Evolutionary conservation across 228 moss, liverwort and hornwort species (phyloP).

Genomic region (Sphagnum fallax): DNA sequence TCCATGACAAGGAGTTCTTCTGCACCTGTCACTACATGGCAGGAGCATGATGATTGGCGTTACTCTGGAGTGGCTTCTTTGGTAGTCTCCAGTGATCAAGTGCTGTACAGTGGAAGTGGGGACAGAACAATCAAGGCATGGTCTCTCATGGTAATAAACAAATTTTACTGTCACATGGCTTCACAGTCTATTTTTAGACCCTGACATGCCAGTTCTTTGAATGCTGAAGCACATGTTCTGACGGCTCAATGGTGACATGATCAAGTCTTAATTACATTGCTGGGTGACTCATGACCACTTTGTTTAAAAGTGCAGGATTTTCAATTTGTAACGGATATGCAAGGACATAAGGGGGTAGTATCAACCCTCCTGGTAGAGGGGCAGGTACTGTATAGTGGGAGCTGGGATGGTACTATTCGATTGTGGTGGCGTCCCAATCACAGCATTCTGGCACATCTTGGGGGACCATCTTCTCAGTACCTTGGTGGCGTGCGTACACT

Average conservation of each 20-base stretch:
- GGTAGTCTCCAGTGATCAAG: conserved; percentile 55
- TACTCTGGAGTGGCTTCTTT: conserved; percentile 81
- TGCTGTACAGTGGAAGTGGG: conserved; percentile 89
- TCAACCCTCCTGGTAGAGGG: conserved; percentile 74
- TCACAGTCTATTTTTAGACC: too few species aligned
- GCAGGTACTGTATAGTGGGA: conserved; percentile 85
- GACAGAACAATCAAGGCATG: conserved; percentile 91
- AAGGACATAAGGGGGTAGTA: conserved; percentile 72
- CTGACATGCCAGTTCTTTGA: too few species aligned
- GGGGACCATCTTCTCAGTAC: conserved; percentile 21
- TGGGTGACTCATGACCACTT: too few species aligned
- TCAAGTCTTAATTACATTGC: too few species aligned
- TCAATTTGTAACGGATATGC: conserved; percentile 50
- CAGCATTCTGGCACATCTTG: conserved; percentile 54
- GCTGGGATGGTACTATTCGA: conserved; percentile 91
- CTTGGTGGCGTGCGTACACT: conserved; percentile 64
- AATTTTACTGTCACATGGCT: too few species aligned
- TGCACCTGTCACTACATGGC: conserved; percentile 55
- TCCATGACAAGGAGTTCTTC: conserved; percentile 11
- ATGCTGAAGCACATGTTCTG: too few species aligned
- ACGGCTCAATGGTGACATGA: too few species aligned
- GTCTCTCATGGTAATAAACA: conserved; percentile 27
- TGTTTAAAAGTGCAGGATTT: conserved; percentile 37
- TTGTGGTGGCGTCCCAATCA: conserved; percentile 94
- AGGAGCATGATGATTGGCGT: conserved; percentile 84